Base-by-base conservation (phyloP, 2,329 filamentous ascomycete species). In the Rasamsonia emersonii region DNA sequence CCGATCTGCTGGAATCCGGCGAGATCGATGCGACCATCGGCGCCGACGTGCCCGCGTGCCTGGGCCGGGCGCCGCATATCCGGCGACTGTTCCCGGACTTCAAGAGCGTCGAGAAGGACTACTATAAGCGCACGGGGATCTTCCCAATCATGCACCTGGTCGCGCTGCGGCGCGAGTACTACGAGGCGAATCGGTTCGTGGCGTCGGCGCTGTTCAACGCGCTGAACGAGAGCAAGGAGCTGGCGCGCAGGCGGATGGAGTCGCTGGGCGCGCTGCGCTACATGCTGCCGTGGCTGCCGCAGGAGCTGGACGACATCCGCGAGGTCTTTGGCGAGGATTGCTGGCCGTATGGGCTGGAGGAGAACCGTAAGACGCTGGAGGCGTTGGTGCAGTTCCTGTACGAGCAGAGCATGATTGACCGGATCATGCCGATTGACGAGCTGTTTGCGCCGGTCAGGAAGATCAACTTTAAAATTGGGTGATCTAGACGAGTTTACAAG, bases 11-110 rank as follows among this genome's bases (percentile, higher is more conserved):
- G 6, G 50, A 49, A 24, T 47, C 53, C 14, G 58, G 58, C n/a
- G 50, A 53, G 14, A 53, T 61, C 28, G 58, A 53, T 30, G 58
- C 58, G 5, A 57, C 50, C 3, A 51, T 61, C 24, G 52, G 55
- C 2, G 55, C 58, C 5, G 46, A 58, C 18, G 27, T 47, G 4
- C 56, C 57, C 1, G 28, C 41, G 13, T 58, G 48, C 38, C 33
- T 59, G 4, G 49, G 48, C 9, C 48, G 40, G 26, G 44, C 44
- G 8, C 16, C 38, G 10, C 21, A 38, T 21, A 18, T 34, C n/a
- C 23, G 24, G n/a, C 35, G 5, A 4, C 21, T 38, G 13, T 60
- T 58, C 33, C 47, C 51, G 4, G 47, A 59, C 35, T 56, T 54
- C 40, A 54, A 56, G 33, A 35, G 47, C 19, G 48, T 46, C 4